A percentile compares a stretch with the other conserved stretches of the same genome.
Evolutionary conservation across 2,329 filamentous ascomycete genomes (phyloP).

Genomic region (Cordyceps cicadae): DNA sequence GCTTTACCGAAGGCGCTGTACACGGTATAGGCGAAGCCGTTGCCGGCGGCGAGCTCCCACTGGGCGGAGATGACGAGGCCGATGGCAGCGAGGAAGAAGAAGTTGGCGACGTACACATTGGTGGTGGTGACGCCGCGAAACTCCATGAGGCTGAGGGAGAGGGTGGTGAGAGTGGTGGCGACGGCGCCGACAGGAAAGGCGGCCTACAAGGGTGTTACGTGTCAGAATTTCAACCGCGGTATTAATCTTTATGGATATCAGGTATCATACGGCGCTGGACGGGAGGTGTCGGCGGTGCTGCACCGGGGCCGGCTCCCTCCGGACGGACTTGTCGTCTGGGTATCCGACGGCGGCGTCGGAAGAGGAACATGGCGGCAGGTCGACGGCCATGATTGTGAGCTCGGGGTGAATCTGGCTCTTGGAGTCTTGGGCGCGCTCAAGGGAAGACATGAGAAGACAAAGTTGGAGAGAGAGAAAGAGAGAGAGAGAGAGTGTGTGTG

Average conservation of each 20-base stretch:
- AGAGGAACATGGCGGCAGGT: neutral
- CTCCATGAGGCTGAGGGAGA: constrained; percentile 47
- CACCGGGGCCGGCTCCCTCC: neutral
- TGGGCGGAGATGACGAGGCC: constrained; percentile 47
- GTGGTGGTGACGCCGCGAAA: constrained; percentile 41
- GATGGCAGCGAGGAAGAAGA: constrained; percentile 42
- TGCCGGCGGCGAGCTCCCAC: constrained; percentile 45
- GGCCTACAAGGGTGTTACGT: constrained; percentile 23
- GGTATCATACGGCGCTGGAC: neutral
- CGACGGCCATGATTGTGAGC: neutral
- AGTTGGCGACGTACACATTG: constrained; percentile 46
- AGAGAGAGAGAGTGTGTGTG: too few species aligned
- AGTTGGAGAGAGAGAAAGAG: neutral
- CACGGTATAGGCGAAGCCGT: constrained; percentile 45
- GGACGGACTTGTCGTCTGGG: neutral
- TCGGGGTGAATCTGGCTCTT: neutral
- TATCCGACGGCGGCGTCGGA: neutral
- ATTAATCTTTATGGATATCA: neutral
- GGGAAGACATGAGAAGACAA: neutral
- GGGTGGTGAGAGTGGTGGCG: constrained; percentile 44
- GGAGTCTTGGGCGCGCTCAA: neutral
- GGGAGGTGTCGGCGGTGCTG: neutral
- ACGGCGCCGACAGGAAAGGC: constrained; percentile 45
- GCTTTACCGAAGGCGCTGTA: constrained; percentile 42
- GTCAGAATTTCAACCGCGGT: neutral